Base-by-base conservation (phyloP, 2,329 filamentous ascomycete species). In the Magnaporthiopsis poae region DNA sequence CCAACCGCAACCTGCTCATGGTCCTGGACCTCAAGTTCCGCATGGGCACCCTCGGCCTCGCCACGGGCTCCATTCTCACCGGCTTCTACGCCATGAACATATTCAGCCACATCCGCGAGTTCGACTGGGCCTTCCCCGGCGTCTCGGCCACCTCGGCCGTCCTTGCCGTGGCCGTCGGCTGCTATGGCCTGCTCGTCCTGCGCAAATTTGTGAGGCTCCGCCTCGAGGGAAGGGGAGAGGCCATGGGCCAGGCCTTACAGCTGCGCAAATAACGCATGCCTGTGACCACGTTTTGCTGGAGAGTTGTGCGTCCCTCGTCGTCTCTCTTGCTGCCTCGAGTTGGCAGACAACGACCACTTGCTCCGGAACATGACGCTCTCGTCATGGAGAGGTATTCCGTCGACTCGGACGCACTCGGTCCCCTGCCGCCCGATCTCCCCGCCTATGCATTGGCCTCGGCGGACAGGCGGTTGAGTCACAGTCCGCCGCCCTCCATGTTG, bases 1-100 rank as follows among this genome's bases (percentile, higher is more conserved):
- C 95, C 66, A 99, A 99, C 76, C 93, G 95, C 71, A 99, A 99
- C 80, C 90, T 92, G 12, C 90, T 99, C 70, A 99, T 99, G 95
- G 84, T 98, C 27, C 85, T 98, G 46, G 95, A 98, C 70, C 88
- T 99, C 71, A 96, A 96, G 75, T 96, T 98, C 80, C 95, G 90
- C 74, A 93, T 99, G 68, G 91, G 92, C 67, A 98, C 95, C 0
- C 86, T 99, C 5, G 92, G 93, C n/a, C 87, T 98, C 62, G 94
- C 92, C 66, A 92, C 92, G 74, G 95, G 95, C 66, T 97, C 95
- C 63, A 95, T 98, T 75, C 85, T 97, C 72, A 95, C 95, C 9
- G 93, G 93, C 25, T 87, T 99, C n/a, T 99, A 98, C 82, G 95
- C 95, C 72, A 98, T 98, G 93, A 99, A 99, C 80, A 82, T 99